Evolutionary conservation across 2,329 filamentous ascomycete genomes (phyloP), one percentile per base, ranked within the genome.

Genomic region (Neoscytalidium dimidiatum): DNA sequence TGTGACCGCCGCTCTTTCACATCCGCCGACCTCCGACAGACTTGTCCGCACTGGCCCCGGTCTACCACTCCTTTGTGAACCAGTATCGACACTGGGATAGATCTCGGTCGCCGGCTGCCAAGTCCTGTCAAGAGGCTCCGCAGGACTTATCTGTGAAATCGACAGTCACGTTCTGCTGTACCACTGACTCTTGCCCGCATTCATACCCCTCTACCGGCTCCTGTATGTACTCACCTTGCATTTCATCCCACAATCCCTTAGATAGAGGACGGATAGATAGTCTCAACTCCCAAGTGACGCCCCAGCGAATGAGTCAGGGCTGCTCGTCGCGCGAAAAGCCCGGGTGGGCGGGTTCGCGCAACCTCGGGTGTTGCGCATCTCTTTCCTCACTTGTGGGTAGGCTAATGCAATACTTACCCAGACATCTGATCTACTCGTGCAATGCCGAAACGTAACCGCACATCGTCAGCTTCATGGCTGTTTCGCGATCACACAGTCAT

Each of bases 41-140:
- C 13, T 26, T 56, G 51, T 56, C 51, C 51, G 51, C 51, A 56
- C 51, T 56, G 51, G 51, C 51, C 51, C 51, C 29, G 51, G 51
- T 21, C 51, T 51, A 14, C 29, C 51, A 35, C 26, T n/a, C n/a
- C 19, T 28, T 23, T 35, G 33, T 56, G 51, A 56, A n/a, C 44
- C 44, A 21, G 44, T 26, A 23, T n/a, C 7, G 21, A 56, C 33
- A 23, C 11, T 56, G 51, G 51, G 51, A 21, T 23, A 38, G 38
- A 14, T 6, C 9, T 19, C 51, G 4, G 51, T 56, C 51, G 51
- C 51, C 51, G 51, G 51, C 51, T 19, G 31, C 35, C 51, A 56
- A n/a, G 29, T 6, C 13, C 17, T 56, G 29, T 5, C 5, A 35
- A 13, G 31, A n/a, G 38, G 4, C 26, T 51, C 33, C 29, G 51